Conservation (phyloP, 192 early-diverging fungal genomes). For the Backusella liffmaniae region DNA sequence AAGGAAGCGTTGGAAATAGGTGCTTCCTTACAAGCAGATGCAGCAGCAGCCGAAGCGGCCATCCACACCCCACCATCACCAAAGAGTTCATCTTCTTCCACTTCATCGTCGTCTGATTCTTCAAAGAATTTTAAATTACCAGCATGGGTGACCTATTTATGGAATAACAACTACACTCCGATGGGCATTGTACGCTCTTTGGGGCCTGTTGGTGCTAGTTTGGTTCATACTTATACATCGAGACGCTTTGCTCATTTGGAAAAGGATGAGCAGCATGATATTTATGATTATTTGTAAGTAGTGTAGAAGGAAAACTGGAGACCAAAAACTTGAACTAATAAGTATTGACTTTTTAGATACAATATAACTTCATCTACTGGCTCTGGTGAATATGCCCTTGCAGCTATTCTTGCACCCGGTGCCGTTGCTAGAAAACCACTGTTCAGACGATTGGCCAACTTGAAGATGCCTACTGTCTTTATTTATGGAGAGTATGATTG, state of each 20-base stretch:
- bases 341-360: conserved; percentile 36
- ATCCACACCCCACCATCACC: background rate
- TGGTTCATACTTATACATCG: conserved; percentile 53
- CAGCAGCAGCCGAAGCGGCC: conserved; percentile 9
- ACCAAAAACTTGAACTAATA: background rate
- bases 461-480: conserved; percentile 76
- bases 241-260: conserved; percentile 66
- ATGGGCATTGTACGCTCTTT: conserved; percentile 71
- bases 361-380: conserved; percentile 76
- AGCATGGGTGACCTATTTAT: conserved; percentile 43
- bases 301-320: background rate
- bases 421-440: conserved; percentile 82
- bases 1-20: conserved; percentile 28
- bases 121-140: background rate
- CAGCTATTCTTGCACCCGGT: conserved; percentile 73
- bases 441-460: conserved; percentile 53
- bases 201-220: conserved; percentile 75
- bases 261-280: conserved; percentile 59
- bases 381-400: conserved; percentile 81
- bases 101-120: background rate
- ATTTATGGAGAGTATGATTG: conserved; percentile 65
- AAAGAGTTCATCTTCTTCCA: background rate
- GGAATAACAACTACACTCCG: conserved; percentile 80
- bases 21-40: conserved; percentile 27
- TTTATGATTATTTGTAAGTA: conserved; percentile 74